Base-by-base conservation (phyloP, 2,329 filamentous ascomycete genomes). In the Cladorrhinum sp. region DNA sequence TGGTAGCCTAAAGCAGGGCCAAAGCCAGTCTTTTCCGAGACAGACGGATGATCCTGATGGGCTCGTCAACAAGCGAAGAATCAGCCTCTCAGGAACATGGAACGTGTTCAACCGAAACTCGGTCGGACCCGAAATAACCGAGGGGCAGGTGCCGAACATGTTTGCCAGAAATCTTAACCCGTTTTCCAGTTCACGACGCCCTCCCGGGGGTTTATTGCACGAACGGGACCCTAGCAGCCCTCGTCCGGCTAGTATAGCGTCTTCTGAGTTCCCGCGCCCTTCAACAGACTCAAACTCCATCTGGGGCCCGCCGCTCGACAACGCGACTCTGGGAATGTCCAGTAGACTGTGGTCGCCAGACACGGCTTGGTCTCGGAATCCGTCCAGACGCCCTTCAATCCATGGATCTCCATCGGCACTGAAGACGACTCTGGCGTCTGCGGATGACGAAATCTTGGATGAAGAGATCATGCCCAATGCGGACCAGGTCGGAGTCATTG, bases 211-310 rank as follows among this genome's bases (percentile, higher is more conserved):
- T 26, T 71, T 79, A 9, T 77, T 80, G 53, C 80, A 83, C 21
- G 84, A 86, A 18, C 77, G 82, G 39, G 83, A 86, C 48, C 77
- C 80, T 2, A 79, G 80, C 71, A 81, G 82, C 71, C 87, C 90
- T 1, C 80, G 89, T 18, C 89, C 90, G 12, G 79, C 84, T 1
- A 90, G 88, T 1, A 88, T 89, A 62, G 84, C 86, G 14, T 90
- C 88, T 0, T 82, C 81, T 4, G 88, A 91, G 61, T 79, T 93
- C 57, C 89, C 90, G 1, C 82, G 91, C 53, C 91, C 91, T 5
- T 93, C 90, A 1, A 90, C 89, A 1, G 91, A 95, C 64, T 91
- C 87, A 64, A 84, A 86, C 53, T 89, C 88, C 23, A 90, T 92
- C 63, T 91, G 89, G 75, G 89, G 87, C 72, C 81, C 82, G 1